Evolutionary conservation across 768 basidiomycete species (phyloP).

Genomic region (Suillus spraguei): DNA sequence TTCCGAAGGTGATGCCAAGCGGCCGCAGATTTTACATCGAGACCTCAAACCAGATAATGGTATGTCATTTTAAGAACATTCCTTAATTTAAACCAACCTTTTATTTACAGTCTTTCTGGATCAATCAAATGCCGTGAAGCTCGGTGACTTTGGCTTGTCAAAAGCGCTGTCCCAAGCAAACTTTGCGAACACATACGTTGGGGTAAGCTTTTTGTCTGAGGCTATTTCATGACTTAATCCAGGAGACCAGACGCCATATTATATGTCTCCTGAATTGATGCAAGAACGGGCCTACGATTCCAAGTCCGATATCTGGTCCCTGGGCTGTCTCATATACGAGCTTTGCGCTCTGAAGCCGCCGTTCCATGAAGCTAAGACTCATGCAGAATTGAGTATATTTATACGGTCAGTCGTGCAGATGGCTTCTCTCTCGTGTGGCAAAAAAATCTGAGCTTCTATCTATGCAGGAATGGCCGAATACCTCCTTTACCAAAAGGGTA

Average conservation of each 20-base stretch:
- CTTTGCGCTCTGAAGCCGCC: constrained; percentile 93
- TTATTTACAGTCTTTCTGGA: constrained; percentile 80
- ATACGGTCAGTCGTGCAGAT: constrained; percentile 59
- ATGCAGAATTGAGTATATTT: constrained; percentile 78
- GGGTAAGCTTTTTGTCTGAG: constrained; percentile 54
- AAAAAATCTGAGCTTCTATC: not conserved
- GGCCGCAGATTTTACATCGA: constrained; percentile 85
- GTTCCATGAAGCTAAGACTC: constrained; percentile 92
- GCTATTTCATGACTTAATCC: constrained; percentile 7
- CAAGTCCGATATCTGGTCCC: constrained; percentile 98
- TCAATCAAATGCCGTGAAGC: constrained; percentile 81
- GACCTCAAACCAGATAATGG: constrained; percentile 99
- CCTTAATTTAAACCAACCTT: not conserved
- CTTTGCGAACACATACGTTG: constrained; percentile 97
- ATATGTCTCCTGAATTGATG: constrained; percentile 99
- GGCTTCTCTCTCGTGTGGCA: not conserved
- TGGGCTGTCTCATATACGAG: constrained; percentile 96
- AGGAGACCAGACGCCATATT: constrained; percentile 94
- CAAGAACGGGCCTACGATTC: constrained; percentile 97
- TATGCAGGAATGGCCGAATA: constrained; percentile 80
- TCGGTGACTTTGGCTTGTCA: constrained; percentile 96
- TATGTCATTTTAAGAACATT: constrained; percentile 34
- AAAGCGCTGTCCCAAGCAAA: constrained; percentile 87
- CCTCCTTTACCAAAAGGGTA: constrained; percentile 88
- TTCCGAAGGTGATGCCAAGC: constrained; percentile 43